Evolutionary conservation across 352 stramenopile species (phyloP), one percentile per base, ranked within the genome.

Genomic region (Globisporangium ultimum): DNA sequence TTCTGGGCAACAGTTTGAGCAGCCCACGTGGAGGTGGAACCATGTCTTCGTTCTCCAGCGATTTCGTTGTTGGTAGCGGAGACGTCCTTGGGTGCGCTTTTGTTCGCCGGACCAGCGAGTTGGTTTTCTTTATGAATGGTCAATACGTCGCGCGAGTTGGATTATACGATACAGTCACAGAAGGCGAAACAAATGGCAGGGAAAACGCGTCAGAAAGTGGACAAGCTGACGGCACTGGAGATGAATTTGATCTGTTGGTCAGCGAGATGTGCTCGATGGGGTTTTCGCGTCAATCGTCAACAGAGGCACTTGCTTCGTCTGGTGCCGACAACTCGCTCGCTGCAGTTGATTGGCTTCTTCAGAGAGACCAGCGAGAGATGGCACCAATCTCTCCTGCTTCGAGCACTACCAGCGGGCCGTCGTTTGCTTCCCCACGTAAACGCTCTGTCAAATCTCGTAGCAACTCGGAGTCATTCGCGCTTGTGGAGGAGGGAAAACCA

Each of bases 111-210:
- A 72, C 56, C 13, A 65, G 58, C 2, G 62, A 71, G n/a, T 59
- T 89, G 61, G 55, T 47, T 8, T 89, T 88, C 63, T 89, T 72
- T 50, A 49, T 89, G n/a, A 91, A 91, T 32, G 82, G 82, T 8
- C 59, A 70, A 8, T 38, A 70, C 0, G 60, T 88, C 20, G 67
- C 65, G 0, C 47, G 64, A 21, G 60, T 13, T 61, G 20, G 12
- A 54, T 9, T 63, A 10, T 48, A 32, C 14, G 28, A 42, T 10
- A 22, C 42, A 17, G 21, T 43, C 21, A 14, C 7, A 15, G 38
- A 41, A 48, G 5, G 24, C 41, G 32, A 48, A 34, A 28, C 21
- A 17, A 21, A 40, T 32, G 24, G 1, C 62, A 68, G 36, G 24
- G 24, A 32, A 32, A 32, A 32, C 24, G 24, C 2, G 24, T 5